A percentile compares a stretch with the other conserved stretches of the same genome.
These are phyloP conservation scores for Aphanoascus verrucosus DNA, from an alignment of 2,329 filamentous ascomycete species.

Conservation along the genomic window DNA sequence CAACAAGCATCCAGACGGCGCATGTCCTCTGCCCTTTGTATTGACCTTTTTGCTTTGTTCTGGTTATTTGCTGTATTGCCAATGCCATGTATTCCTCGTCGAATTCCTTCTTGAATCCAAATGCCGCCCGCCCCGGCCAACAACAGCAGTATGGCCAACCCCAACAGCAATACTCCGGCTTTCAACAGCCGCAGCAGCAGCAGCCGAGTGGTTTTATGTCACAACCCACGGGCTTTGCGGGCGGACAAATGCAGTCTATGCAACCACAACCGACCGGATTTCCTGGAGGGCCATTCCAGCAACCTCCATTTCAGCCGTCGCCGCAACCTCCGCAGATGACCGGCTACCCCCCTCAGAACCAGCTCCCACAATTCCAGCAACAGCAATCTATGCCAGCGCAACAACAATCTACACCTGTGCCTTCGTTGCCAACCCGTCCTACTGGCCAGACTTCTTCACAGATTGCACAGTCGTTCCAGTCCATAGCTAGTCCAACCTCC, in stretches of 20 bases:
- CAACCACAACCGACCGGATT: constrained; percentile 41
- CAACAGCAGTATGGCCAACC: constrained; percentile 42
- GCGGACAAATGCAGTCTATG: constrained; percentile 35
- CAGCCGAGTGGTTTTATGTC: constrained; percentile 48
- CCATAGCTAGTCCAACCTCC: constrained; percentile 40
- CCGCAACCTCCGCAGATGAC: constrained; percentile 53
- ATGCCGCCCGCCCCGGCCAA: constrained; percentile 57
- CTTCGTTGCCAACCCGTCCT: constrained; percentile 40
- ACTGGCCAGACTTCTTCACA: constrained; percentile 49
- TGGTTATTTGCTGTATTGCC: constrained; percentile 18
- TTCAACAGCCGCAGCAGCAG: constrained; percentile 43
- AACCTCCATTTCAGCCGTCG: constrained; percentile 14
- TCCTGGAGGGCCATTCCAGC: constrained; percentile 26
- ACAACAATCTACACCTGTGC: constrained; percentile 31
- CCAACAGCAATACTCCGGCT: constrained; percentile 40
- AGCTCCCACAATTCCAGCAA: constrained; percentile 4
- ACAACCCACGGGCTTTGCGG: constrained; percentile 58
- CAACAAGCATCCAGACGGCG: background rate
- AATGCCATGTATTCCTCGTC: constrained; percentile 67
- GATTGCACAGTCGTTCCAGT: constrained; percentile 53
- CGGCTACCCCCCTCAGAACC: constrained; percentile 37
- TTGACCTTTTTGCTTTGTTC: constrained; percentile 15
- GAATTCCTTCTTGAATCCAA: constrained; percentile 70
- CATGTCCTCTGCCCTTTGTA: background rate
- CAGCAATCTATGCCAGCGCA: constrained; percentile 38